Percentiles rank a stretch among this genome's conserved stretches.
Conservation (phyloP, 768 basidiomycete genomes). For the Gloeophyllum trabeum region DNA sequence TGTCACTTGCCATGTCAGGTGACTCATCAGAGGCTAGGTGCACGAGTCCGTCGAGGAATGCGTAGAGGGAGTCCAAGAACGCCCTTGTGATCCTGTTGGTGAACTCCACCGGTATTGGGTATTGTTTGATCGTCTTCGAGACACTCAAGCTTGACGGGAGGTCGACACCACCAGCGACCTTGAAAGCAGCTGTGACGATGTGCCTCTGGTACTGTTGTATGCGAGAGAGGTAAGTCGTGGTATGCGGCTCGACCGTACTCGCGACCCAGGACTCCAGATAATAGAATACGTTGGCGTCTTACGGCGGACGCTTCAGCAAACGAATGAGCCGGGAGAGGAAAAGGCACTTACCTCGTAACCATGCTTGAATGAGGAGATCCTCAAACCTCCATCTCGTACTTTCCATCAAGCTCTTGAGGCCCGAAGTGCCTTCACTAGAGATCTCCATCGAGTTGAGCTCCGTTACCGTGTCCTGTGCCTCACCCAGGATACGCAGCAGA, state of each 20-base stretch:
- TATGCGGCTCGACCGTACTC: slow-evolving; percentile 46
- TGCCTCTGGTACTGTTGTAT: slow-evolving; percentile 78
- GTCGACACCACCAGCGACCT: slow-evolving; percentile 71
- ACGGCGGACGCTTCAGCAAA: background rate
- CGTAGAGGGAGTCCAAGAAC: slow-evolving; percentile 79
- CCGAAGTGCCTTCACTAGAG: slow-evolving; percentile 56
- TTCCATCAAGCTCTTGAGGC: slow-evolving; percentile 65
- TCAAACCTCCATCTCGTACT: slow-evolving; percentile 82
- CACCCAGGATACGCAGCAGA: slow-evolving; percentile 67
- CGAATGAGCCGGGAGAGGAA: background rate
- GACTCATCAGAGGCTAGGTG: slow-evolving; percentile 67
- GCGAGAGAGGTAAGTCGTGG: slow-evolving; percentile 66
- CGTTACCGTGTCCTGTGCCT: slow-evolving; percentile 77
- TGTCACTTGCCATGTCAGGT: slow-evolving; percentile 29
- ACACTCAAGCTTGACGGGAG: slow-evolving; percentile 29
- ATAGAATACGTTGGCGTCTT: slow-evolving; percentile 79
- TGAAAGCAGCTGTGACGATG: slow-evolving; percentile 64
- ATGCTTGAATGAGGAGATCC: slow-evolving; percentile 65
- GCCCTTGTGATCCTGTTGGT: slow-evolving; percentile 68
- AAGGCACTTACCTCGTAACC: slow-evolving; percentile 66
- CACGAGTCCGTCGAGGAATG: slow-evolving; percentile 78
- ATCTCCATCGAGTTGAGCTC: slow-evolving; percentile 79
- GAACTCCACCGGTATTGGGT: slow-evolving; percentile 51
- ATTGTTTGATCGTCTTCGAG: slow-evolving; percentile 45
- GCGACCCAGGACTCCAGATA: slow-evolving; percentile 80